Evolutionary conservation across 257 asterid species (phyloP).

Genomic region (Scutellaria galericulata): DNA sequence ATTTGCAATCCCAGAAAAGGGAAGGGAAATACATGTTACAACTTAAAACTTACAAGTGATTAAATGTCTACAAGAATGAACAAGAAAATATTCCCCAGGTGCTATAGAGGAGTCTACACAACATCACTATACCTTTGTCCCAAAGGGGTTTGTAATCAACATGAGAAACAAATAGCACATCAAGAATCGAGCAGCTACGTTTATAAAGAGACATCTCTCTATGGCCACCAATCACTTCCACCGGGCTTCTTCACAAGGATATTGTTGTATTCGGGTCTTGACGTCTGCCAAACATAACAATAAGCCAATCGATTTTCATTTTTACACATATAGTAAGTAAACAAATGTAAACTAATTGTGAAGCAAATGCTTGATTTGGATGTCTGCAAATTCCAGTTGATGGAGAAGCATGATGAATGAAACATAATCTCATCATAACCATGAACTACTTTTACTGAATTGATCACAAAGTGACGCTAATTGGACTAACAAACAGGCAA

Average conservation of each 20-base stretch:
- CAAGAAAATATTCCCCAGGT: conserved; percentile 1
- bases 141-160: neutral
- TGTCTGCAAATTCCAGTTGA: neutral
- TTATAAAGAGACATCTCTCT: conserved; percentile 8
- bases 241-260: conserved; percentile 91
- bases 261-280: conserved; percentile 94
- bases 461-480: too few species aligned
- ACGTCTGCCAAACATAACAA: conserved; percentile 55
- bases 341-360: neutral
- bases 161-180: neutral
- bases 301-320: too few species aligned
- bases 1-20: neutral
- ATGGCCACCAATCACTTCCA: conserved; percentile 83
- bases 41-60: neutral
- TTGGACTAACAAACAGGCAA: neutral
- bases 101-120: neutral
- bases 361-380: neutral
- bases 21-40: neutral
- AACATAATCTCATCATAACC: too few species aligned
- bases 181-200: neutral
- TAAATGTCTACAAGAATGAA: conserved; percentile 4
- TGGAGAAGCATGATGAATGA: neutral
- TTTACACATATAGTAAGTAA: too few species aligned
- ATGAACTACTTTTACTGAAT: too few species aligned
- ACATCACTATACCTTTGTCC: neutral